Percentiles rank a stretch among this genome's conserved stretches.
These are phyloP conservation scores for Pestalotiopsis sp. DNA, from an alignment of 2,329 filamentous ascomycete genomes.

Conservation along the genomic window DNA sequence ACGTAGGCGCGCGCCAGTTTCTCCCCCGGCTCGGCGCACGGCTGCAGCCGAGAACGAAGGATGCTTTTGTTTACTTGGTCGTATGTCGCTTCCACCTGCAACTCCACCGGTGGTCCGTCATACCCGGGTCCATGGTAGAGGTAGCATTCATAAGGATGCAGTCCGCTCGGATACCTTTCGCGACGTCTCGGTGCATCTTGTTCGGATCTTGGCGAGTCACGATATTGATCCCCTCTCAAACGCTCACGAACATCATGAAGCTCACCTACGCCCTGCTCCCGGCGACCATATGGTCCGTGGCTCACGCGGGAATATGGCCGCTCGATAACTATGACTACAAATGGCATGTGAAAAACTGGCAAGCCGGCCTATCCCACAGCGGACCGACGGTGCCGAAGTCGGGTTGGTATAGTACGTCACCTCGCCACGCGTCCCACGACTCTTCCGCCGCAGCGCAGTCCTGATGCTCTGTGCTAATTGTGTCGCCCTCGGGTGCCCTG, in stretches of 20 bases:
- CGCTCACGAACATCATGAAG: constrained; percentile 37
- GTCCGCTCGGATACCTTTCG: background rate
- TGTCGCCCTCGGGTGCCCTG: background rate
- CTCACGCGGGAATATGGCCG: constrained; percentile 13
- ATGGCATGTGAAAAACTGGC: constrained; percentile 5
- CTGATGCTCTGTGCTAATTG: background rate
- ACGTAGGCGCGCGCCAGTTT: too few relatives aligned
- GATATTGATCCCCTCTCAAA: constrained; percentile 37
- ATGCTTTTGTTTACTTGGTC: background rate
- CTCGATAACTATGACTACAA: constrained; percentile 22
- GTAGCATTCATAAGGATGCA: background rate
- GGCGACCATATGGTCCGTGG: constrained; percentile 22
- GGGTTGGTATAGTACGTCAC: background rate
- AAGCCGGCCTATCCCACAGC: background rate
- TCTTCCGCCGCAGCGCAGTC: background rate
- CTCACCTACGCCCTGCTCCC: constrained; percentile 31
- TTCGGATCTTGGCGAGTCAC: background rate
- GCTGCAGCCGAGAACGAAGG: background rate
- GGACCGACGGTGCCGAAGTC: background rate
- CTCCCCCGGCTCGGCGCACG: background rate
- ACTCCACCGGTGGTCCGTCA: background rate
- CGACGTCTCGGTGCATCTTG: background rate
- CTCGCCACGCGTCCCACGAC: background rate
- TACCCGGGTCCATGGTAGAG: background rate
- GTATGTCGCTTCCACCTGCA: background rate